Conservation (phyloP, 1,284 basidiomycete genomes). For the Leccinum huronense region DNA sequence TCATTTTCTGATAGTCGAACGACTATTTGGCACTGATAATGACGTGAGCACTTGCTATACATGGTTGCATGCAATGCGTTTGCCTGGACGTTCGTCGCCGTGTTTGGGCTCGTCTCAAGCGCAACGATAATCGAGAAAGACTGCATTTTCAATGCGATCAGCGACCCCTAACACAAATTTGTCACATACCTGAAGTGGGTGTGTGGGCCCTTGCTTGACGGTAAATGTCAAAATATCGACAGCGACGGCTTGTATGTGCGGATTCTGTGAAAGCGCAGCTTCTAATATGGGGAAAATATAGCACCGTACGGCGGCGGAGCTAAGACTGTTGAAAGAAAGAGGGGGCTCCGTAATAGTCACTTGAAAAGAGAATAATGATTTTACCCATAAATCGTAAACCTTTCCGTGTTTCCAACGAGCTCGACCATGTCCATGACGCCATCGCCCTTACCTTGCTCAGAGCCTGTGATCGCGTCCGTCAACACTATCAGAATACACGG, state of each 20-base stretch:
- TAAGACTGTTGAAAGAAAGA: constrained; percentile 58
- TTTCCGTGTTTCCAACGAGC: constrained; percentile 90
- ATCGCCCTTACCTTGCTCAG: constrained; percentile 46
- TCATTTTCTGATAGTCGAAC: constrained; percentile 79
- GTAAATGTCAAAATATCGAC: constrained; percentile 92
- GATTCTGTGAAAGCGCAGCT: constrained; percentile 71
- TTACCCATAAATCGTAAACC: constrained; percentile 94
- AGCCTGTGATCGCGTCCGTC: constrained; percentile 25
- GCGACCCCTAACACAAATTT: background rate
- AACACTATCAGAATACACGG: background rate
- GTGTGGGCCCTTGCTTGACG: constrained; percentile 91
- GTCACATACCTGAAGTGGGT: constrained; percentile 76
- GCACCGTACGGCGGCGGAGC: constrained; percentile 90
- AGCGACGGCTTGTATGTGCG: constrained; percentile 77
- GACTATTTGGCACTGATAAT: constrained; percentile 75
- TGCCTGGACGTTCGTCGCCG: constrained; percentile 68
- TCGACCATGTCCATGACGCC: constrained; percentile 79
- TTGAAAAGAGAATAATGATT: background rate
- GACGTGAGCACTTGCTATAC: constrained; percentile 82
- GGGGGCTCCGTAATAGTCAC: background rate
- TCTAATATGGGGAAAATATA: constrained; percentile 83
- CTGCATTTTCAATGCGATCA: constrained; percentile 38
- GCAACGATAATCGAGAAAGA: constrained; percentile 93
- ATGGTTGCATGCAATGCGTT: constrained; percentile 79
- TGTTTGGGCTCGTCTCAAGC: constrained; percentile 79